Base-by-base conservation (phyloP, 768 basidiomycete species). In the Sarcodon sp. region DNA sequence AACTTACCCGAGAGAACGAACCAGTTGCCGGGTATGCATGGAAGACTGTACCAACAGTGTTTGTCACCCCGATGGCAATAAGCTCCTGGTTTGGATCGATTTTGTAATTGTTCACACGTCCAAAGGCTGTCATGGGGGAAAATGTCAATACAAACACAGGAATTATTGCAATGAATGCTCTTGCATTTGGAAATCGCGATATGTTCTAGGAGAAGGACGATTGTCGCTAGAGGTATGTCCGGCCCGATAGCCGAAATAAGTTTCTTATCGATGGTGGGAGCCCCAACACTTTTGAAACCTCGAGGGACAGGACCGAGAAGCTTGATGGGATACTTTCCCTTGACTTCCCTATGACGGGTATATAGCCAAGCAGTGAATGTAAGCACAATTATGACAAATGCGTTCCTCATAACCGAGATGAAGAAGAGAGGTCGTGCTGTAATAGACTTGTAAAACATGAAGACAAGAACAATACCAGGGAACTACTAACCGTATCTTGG, bases 61-160 rank as follows among this genome's bases (percentile, higher is more conserved):
- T 94, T 13, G 91, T 87, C 15, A 98, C 89, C n/a, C 94, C 94
- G 55, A 99, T 97, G 37, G 94, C 92, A 55, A 97, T 87, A 44
- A 97, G 73, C 62, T 96, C 93, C 63, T 96, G 92, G 65, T 90
- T 89, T 2, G 92, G 88, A 51, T 88, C 77, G 55, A 89, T 88
- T 62, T 87, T 94, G 71, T 99, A 99, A 16, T 82, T 81, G 61
- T 98, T 98, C 54, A 97, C 61, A 53, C 96, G 84, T 46, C 92
- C 94, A 62, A 97, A 97, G 2, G 91, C 86, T 90, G 55, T 4
- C 16, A n/a, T 48, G 35, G 44, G 12, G 32, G 46, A 10, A n/a
- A 34, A 21, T 10, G 27, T 31, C 33, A 43, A 27, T 3, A 38
- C 16, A 9, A 7, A 3, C 33, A 51, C n/a, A 53, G 49, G 45